Percentiles rank a stretch among this genome's conserved stretches.
Evolutionary conservation across 2,329 filamentous ascomycete genomes (phyloP).

Genomic region (Aspergillus japonicus): DNA sequence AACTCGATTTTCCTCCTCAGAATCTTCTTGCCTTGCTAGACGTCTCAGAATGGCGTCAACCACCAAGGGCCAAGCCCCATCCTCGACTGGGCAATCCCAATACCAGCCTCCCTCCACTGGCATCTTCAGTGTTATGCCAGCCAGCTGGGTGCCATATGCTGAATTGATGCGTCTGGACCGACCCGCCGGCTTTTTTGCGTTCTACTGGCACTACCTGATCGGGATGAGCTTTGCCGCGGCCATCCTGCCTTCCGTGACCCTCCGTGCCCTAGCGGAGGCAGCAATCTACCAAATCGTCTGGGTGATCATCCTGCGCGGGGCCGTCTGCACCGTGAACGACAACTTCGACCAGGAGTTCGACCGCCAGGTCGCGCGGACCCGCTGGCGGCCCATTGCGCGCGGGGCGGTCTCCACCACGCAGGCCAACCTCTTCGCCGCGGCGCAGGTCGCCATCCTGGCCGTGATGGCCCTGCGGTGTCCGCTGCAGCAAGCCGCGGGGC

Average conservation of each 20-base stretch:
- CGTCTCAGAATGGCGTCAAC: too few species aligned
- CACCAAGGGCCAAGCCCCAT: too few species aligned
- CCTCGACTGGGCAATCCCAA: background rate
- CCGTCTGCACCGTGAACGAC: conserved; percentile 87
- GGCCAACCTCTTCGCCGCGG: conserved; percentile 58
- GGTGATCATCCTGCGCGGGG: conserved; percentile 80
- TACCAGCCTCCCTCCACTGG: background rate
- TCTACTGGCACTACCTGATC: conserved; percentile 83
- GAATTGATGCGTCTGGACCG: conserved; percentile 70
- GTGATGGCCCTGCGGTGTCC: background rate
- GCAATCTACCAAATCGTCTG: conserved; percentile 66
- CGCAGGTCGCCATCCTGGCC: background rate
- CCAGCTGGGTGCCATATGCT: conserved; percentile 11
- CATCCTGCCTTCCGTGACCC: conserved; percentile 42
- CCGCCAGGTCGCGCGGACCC: conserved; percentile 72
- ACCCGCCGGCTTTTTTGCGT: conserved; percentile 77
- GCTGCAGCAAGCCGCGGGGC: background rate
- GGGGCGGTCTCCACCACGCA: conserved; percentile 70
- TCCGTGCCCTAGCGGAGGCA: conserved; percentile 55
- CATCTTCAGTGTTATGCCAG: background rate
- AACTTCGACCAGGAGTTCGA: conserved; percentile 88
- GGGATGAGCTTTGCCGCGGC: conserved; percentile 80
- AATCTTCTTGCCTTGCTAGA: too few species aligned
- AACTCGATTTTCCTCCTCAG: too few species aligned
- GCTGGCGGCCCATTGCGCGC: conserved; percentile 75